A percentile compares a stretch with the other conserved stretches of the same genome.
Evolutionary conservation across 139 green algal species (phyloP).

Genomic region (Microglena sp.): DNA sequence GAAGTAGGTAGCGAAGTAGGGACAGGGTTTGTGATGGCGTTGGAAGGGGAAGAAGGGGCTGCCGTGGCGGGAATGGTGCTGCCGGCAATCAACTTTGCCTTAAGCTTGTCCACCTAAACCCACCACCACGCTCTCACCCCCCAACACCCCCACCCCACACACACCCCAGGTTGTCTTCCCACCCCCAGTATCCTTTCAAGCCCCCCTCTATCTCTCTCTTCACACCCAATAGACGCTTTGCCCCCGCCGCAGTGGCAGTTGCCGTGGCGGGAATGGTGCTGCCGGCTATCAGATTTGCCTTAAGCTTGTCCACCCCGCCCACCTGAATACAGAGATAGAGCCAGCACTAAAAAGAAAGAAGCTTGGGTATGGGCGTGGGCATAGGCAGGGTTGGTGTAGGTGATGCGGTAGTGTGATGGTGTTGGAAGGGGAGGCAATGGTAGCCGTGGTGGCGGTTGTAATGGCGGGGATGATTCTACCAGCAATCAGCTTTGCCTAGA

Average conservation of each 20-base stretch:
- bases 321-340: no score
- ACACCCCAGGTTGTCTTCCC: not conserved
- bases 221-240: slow-evolving; percentile 77
- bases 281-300: slow-evolving; percentile 85
- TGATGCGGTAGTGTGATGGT: no score
- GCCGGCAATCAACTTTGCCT: slow-evolving; percentile 85
- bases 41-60: slow-evolving; percentile 90
- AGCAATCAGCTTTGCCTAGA: slow-evolving; percentile 95
- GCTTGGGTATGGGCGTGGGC: no score
- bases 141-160: no score
- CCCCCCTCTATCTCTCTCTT: slow-evolving; percentile 63
- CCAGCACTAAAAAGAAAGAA: no score
- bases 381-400: no score
- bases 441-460: slow-evolving; percentile 89
- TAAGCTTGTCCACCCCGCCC: slow-evolving; percentile 25
- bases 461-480: slow-evolving; percentile 98
- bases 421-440: no score
- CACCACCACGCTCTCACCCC: no score
- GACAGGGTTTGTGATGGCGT: no score
- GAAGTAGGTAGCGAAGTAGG: no score
- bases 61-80: slow-evolving; percentile 97
- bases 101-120: slow-evolving; percentile 29
- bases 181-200: slow-evolving; percentile 62
- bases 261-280: slow-evolving; percentile 97
- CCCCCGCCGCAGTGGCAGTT: slow-evolving; percentile 86